Conservation (phyloP, 805 yeast species). For the Candida manassasensis region DNA sequence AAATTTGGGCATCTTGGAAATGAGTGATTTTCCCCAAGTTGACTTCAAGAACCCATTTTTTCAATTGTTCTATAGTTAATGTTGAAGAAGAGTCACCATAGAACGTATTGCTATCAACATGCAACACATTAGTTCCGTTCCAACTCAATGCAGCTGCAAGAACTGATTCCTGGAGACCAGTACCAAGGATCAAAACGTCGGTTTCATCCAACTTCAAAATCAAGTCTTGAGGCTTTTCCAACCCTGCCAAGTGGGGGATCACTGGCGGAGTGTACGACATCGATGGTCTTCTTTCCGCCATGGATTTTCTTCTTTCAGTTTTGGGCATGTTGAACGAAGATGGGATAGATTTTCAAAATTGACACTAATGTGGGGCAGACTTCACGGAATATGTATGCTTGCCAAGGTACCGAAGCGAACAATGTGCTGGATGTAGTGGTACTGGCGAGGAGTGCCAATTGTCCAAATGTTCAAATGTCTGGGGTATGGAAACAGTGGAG, state of each 20-base stretch:
- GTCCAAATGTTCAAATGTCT: too few species aligned
- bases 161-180: slow-evolving; percentile 84
- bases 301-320: slow-evolving; percentile 38
- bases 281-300: slow-evolving; percentile 45
- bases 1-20: slow-evolving; percentile 69
- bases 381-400: too few species aligned
- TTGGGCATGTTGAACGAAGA: slow-evolving; percentile 10
- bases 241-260: slow-evolving; percentile 71
- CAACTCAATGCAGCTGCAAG: slow-evolving; percentile 93
- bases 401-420: slow-evolving; percentile 1
- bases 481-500: too few species aligned
- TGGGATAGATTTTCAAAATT: background rate
- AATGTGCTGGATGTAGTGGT: background rate
- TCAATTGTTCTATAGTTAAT: slow-evolving; percentile 78
- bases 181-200: slow-evolving; percentile 88
- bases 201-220: slow-evolving; percentile 60
- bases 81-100: slow-evolving; percentile 91
- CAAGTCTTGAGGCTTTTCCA: slow-evolving; percentile 66
- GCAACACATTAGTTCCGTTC: slow-evolving; percentile 96
- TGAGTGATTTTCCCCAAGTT: slow-evolving; percentile 43
- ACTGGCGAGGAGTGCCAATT: background rate
- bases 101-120: slow-evolving; percentile 76
- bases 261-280: slow-evolving; percentile 39
- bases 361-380: too few species aligned
- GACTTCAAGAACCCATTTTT: slow-evolving; percentile 74